A percentile compares a stretch with the other conserved stretches of the same genome.
Conservation (phyloP, 2,329 filamentous ascomycete genomes). For the Grosmannia huntii region DNA sequence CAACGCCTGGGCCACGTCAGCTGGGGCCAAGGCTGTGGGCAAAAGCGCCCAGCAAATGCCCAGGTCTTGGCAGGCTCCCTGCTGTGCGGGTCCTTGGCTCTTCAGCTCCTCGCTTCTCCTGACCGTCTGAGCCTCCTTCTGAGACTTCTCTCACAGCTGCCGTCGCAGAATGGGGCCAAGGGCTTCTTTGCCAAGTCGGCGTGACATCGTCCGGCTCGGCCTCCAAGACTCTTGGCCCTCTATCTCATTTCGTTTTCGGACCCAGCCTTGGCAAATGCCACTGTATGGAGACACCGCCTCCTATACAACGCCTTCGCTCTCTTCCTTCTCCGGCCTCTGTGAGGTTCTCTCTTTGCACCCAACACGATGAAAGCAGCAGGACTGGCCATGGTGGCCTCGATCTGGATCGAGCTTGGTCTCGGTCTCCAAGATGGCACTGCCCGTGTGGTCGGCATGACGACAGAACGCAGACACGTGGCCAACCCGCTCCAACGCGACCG, state of each 20-base stretch:
- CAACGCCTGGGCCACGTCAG: neutral
- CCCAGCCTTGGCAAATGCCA: neutral
- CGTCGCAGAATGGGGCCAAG: neutral
- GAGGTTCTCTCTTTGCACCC: no score
- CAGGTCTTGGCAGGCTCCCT: neutral
- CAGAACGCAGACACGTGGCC: conserved; percentile 25
- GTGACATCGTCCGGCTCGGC: neutral
- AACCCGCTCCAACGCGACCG: conserved; percentile 31
- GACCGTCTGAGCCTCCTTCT: neutral
- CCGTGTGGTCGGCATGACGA: conserved; percentile 32
- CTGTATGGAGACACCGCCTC: neutral
- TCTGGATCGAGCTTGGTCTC: conserved; percentile 14
- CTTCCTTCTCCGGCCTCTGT: neutral
- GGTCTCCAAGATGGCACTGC: conserved; percentile 17
- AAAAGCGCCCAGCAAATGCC: neutral
- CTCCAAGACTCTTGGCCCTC: neutral
- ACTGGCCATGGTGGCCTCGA: conserved; percentile 15
- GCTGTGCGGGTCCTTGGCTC: neutral
- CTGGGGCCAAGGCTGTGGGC: neutral
- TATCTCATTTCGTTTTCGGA: neutral
- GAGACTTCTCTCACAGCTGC: neutral
- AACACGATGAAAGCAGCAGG: conserved; percentile 23
- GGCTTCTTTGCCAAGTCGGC: neutral
- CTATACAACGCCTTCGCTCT: neutral
- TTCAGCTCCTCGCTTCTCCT: neutral